Evolutionary conservation across 768 basidiomycete species (phyloP), one percentile per base, ranked within the genome.

Genomic region (Podaxis sp.): DNA sequence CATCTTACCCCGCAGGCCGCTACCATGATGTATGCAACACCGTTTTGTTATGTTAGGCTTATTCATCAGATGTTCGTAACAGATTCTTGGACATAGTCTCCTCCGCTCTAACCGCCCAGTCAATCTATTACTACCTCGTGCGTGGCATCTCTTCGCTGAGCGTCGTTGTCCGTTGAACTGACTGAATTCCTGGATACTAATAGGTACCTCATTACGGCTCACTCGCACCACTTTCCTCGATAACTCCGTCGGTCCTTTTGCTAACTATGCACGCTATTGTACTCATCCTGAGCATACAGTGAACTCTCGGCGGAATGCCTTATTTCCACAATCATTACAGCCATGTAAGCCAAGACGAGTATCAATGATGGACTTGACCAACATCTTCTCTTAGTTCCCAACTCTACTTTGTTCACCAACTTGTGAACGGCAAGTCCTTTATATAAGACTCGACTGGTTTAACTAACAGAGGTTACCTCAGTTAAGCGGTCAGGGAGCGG

Each of bases 161-260:
- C 20, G 15, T 3, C 4, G 51, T 13, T 5, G 22, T 4, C n/a
- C 37, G 17, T 12, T n/a, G 8, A 54, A n/a, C 5, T 36, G 22
- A 54, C n/a, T 48, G 5, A 56, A 48, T 36, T 24, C 13, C 40
- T 49, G 15, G 69, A 3, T 66, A 66, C 40, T 57, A 57, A 33
- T 51, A 82, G 81, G 73, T 82, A 5, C 81, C 80, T 0, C 72
- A 79, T 62, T 82, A 76, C 56, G 81, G 81, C 4, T 78, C 78
- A 0, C 64, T 78, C 33, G 41, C 64, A 15, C 80, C 77, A 1
- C 71, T 82, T 10, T 64, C 64, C n/a, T 73, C 72, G 15, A 71
- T 80, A 7, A 81, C 78, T 0, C 73, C 73, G 79, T 80, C 62
- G 50, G 76, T 69, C 64, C 24, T 48, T 68, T 69, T 56, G 62